These are phyloP conservation scores for Dryadomyces quercivorus DNA, from an alignment of 2,329 filamentous ascomycete genomes.

Conservation along the genomic window DNA sequence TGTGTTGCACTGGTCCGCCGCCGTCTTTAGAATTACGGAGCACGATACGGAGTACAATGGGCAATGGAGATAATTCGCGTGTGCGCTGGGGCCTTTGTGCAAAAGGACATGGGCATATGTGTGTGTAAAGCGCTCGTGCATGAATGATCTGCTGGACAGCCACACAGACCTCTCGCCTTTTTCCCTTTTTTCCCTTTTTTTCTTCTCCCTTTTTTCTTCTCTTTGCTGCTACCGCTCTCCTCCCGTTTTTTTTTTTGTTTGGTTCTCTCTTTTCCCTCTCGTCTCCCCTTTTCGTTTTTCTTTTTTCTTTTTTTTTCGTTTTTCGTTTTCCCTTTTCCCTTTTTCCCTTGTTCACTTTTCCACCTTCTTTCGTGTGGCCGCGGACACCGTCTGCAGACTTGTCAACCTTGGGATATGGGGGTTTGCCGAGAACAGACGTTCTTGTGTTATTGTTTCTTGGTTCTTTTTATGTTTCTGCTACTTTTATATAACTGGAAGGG, in stretches of 20 bases:
- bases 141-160: background rate
- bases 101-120: background rate
- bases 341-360: background rate
- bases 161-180: background rate
- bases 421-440: background rate
- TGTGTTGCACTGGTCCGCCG: too few relatives aligned
- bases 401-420: background rate
- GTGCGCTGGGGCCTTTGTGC: conserved; percentile 2
- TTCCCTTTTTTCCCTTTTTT: too few relatives aligned
- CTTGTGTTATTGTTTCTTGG: background rate
- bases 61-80: conserved; percentile 1
- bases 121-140: too few relatives aligned
- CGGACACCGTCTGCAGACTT: background rate
- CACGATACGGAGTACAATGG: too few relatives aligned
- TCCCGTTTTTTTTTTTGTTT: background rate
- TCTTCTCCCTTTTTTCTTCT: background rate
- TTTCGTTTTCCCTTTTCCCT: background rate
- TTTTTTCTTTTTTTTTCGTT: background rate
- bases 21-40: too few relatives aligned
- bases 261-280: background rate
- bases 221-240: background rate
- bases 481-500: background rate
- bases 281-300: background rate
- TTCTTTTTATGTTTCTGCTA: background rate
- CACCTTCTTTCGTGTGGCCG: background rate